A percentile compares a stretch with the other conserved stretches of the same genome.
These are phyloP conservation scores for Crithidia sp. DNA, from an alignment of 208 protist species.

Conservation along the genomic window DNA sequence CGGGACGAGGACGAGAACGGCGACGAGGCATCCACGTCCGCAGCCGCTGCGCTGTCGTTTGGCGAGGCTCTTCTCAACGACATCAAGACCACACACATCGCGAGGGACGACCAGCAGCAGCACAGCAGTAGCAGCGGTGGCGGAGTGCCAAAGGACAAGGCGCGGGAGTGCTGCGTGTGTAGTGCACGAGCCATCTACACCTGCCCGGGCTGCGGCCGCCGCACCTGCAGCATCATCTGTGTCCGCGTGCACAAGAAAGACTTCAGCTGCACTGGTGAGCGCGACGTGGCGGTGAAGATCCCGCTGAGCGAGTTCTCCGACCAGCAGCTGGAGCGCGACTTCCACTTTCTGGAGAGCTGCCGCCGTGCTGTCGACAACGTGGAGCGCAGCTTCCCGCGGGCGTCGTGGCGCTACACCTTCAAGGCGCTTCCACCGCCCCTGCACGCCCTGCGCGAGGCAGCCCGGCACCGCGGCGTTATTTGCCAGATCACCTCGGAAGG, in stretches of 20 bases:
- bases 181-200: conserved; percentile 61
- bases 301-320: conserved; percentile 75
- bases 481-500: conserved; percentile 90
- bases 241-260: conserved; percentile 78
- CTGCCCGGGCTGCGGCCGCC: conserved; percentile 72
- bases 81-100: conserved; percentile 10
- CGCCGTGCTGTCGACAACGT: conserved; percentile 71
- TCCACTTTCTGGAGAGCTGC: conserved; percentile 81
- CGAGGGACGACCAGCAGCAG: conserved; percentile 4
- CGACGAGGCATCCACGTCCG: neutral
- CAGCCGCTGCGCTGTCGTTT: conserved; percentile 11
- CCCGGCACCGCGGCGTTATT: conserved; percentile 78
- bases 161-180: conserved; percentile 69
- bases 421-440: conserved; percentile 70
- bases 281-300: conserved; percentile 63
- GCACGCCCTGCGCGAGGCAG: conserved; percentile 77
- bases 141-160: neutral
- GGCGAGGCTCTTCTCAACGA: conserved; percentile 45
- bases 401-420: conserved; percentile 60
- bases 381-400: conserved; percentile 60
- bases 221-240: conserved; percentile 83
- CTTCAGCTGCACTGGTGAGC: conserved; percentile 63
- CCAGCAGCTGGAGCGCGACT: conserved; percentile 79
- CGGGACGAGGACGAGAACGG: neutral
- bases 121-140: too few relatives aligned